phyloP scores from a whole-genome alignment of 768 basidiomycete species.

The Kwoniella sp. region DNA sequence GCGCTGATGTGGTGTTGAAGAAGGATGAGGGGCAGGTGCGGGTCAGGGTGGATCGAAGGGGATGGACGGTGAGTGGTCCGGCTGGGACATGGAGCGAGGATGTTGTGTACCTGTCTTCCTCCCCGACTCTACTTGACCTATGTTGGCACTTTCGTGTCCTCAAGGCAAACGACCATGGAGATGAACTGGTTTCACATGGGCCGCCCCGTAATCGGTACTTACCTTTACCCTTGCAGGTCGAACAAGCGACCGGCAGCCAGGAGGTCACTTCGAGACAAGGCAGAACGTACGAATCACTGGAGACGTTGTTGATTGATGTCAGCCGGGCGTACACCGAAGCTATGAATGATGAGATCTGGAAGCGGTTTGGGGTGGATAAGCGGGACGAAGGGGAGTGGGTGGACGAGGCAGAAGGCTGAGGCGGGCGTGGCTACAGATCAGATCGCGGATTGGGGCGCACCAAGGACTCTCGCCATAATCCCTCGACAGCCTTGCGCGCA shows the following conservation, averaged over 20 bases:
- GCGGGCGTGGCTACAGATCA: too few species aligned
- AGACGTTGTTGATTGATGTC: conserved; percentile 31
- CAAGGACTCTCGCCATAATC: too few species aligned
- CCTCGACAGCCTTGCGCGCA: too few species aligned
- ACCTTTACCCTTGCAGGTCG: not conserved
- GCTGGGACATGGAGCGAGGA: not conserved
- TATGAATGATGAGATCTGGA: conserved; percentile 32
- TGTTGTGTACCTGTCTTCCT: not conserved
- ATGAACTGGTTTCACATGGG: not conserved
- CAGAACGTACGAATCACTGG: conserved; percentile 33
- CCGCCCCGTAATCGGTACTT: not conserved
- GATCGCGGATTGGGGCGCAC: too few species aligned
- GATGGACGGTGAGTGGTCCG: conserved; percentile 32
- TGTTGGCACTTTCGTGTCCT: not conserved
- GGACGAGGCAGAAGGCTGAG: too few species aligned
- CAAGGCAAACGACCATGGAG: not conserved
- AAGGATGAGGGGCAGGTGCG: conserved; percentile 13
- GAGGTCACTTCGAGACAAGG: not conserved
- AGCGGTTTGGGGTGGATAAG: conserved; percentile 20
- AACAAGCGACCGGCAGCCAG: not conserved
- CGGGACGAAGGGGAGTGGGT: not conserved
- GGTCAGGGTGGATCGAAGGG: conserved; percentile 28
- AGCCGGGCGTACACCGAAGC: conserved; percentile 28
- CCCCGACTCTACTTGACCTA: not conserved
- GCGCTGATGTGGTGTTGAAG: conserved; percentile 13